Base-by-base conservation (phyloP, 768 basidiomycete genomes). In the Boletus sensibilis region DNA sequence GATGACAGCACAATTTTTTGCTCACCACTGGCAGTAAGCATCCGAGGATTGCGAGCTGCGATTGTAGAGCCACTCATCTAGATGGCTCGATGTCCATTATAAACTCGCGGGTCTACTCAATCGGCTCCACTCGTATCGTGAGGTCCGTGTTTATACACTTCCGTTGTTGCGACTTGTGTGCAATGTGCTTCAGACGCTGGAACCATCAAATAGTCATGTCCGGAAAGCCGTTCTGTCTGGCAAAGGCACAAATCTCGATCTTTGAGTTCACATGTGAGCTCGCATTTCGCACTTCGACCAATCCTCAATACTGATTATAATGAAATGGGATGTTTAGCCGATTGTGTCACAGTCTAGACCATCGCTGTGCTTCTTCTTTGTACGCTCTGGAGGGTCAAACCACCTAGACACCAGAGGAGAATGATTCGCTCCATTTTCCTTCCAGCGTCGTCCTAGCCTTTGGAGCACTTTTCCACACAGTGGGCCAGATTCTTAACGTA, bases 371-470 rank as follows among this genome's bases (percentile, higher is more conserved):
- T 65, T n/a, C 66, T 64, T 29, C 27, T 68, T 4, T 40, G 56
- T 8, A 57, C 65, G 53, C 55, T 68, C 2, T 65, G 66, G 64
- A 58, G 42, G 44, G 48, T 68, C 25, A 65, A 60, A 31, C 43
- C 65, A 14, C 67, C 67, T 3, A 52, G 4, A 40, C 45, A 58
- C 23, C 64, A 68, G 41, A 55, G 51, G 21, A 54, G 67, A 38
- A 68, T 65, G 67, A 66, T 68, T 23, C 58, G 68, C 34, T 54
- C 29, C n/a, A 48, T 59, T n/a, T 61, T 68, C 14, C 64, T 33
- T 64, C 64, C 12, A 59, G 66, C 21, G 33, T 64, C 29, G 13
- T 61, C 20, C 40, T 68, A 1, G 57, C 59, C 9, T 21, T 65
- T 4, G 61, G 40, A 20, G 50, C 63, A 8, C 51, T 67, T 11